phyloP scores from a whole-genome alignment of 257 asterid species.

The Fraxinus excelsior region DNA sequence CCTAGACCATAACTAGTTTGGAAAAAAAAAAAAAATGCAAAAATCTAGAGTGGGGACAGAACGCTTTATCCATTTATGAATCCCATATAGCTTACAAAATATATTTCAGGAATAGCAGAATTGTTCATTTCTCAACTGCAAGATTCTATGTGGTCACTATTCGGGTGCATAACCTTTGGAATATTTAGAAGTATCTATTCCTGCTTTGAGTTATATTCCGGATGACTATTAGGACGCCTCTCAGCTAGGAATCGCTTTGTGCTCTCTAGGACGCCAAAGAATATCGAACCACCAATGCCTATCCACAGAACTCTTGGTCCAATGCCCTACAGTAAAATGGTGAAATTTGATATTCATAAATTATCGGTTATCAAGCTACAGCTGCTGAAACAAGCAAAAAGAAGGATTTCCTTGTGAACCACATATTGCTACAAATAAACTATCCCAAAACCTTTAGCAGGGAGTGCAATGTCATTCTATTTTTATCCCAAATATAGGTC shows the following conservation, averaged over 20 bases:
- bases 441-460: not conserved
- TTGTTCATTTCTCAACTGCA: not conserved
- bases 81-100: not conserved
- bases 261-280: conserved; percentile 91
- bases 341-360: not conserved
- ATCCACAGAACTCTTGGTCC: conserved; percentile 98
- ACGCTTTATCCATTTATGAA: no score
- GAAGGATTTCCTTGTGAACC: not conserved
- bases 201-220: conserved; percentile 30
- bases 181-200: conserved; percentile 28
- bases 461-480: not conserved
- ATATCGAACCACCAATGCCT: conserved; percentile 95
- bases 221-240: conserved; percentile 48
- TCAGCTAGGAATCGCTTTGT: conserved; percentile 68
- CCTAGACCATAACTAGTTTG: not conserved
- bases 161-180: not conserved
- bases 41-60: no score
- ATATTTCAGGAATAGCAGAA: conserved; percentile 7
- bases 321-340: conserved; percentile 54
- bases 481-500: not conserved
- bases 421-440: not conserved
- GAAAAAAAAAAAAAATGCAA: no score
- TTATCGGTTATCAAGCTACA: not conserved
- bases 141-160: not conserved
- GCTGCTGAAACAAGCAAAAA: conserved; percentile 4